These are phyloP conservation scores for Mycocentrospora acerina DNA, from an alignment of 2,329 filamentous ascomycete genomes.

Conservation along the genomic window DNA sequence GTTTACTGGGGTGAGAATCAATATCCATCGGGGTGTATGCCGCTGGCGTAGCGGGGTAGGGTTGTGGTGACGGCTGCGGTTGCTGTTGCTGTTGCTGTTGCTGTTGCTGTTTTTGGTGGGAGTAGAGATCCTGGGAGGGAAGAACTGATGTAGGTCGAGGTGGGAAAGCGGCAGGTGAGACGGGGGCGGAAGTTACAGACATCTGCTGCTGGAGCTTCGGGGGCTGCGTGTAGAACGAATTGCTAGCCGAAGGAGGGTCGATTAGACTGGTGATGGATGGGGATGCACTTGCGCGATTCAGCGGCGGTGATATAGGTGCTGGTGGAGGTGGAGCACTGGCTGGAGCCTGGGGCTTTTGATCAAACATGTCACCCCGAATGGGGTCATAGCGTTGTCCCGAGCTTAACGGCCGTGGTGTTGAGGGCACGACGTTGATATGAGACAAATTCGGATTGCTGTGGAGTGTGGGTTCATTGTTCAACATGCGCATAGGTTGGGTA, in stretches of 20 bases:
- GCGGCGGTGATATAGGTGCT: conserved; percentile 51
- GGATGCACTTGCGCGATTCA: conserved; percentile 79
- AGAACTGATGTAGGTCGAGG: conserved; percentile 30
- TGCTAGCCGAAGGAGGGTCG: conserved; percentile 60
- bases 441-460: conserved; percentile 41
- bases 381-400: conserved; percentile 88
- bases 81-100: conserved; percentile 13
- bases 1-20: conserved; percentile 34
- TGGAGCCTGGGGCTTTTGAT: conserved; percentile 44
- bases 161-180: conserved; percentile 39
- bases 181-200: conserved; percentile 44
- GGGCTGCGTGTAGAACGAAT: conserved; percentile 37
- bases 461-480: conserved; percentile 44
- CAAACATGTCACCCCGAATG: conserved; percentile 65
- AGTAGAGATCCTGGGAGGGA: conserved; percentile 28
- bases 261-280: conserved; percentile 91
- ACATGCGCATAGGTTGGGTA: conserved; percentile 30
- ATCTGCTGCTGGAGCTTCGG: conserved; percentile 36
- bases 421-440: conserved; percentile 48
- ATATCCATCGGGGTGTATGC: conserved; percentile 40
- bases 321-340: conserved; percentile 51
- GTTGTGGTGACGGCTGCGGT: conserved; percentile 8
- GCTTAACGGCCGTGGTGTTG: conserved; percentile 57
- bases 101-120: conserved; percentile 20
- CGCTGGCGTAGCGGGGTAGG: conserved; percentile 17